Evolutionary conservation across 306 rosid species (phyloP).

Genomic region (Quercus cerris): DNA sequence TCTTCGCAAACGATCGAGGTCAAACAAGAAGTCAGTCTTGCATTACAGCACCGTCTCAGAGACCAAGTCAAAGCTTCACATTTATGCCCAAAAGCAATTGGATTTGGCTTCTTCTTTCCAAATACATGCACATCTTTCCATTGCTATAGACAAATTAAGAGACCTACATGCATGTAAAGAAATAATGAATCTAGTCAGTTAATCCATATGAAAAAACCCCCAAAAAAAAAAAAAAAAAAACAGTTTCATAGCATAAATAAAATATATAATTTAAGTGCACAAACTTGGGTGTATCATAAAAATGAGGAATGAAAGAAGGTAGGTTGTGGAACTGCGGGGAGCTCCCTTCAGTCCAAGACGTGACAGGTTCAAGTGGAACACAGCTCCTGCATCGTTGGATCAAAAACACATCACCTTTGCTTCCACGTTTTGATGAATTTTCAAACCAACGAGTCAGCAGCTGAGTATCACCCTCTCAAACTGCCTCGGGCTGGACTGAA

Average conservation of each 20-base stretch:
- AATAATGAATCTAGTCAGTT: too few species aligned
- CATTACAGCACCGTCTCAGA: neutral
- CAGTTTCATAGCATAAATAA: too few species aligned
- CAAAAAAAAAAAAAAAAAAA: neutral
- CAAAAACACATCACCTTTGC: constrained; percentile 53
- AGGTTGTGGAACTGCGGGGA: constrained; percentile 36
- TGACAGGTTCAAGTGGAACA: constrained; percentile 54
- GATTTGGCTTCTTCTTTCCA: neutral
- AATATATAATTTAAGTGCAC: too few species aligned
- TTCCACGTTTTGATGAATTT: constrained; percentile 37
- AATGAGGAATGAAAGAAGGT: neutral
- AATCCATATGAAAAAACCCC: neutral
- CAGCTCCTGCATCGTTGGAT: constrained; percentile 94
- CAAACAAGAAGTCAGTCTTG: neutral
- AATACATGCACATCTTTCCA: neutral
- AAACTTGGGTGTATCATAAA: neutral
- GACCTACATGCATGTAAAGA: too few species aligned
- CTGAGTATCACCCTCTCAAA: constrained; percentile 35
- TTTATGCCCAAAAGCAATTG: neutral
- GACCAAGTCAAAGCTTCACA: neutral
- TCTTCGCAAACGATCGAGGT: neutral
- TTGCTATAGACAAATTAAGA: neutral
- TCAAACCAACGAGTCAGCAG: constrained; percentile 98
- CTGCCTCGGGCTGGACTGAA: constrained; percentile 85
- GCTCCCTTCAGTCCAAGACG: constrained; percentile 99